Conservation (phyloP, 1,139 yeast genomes). For the Nakaseomyces uthaithaninus region DNA sequence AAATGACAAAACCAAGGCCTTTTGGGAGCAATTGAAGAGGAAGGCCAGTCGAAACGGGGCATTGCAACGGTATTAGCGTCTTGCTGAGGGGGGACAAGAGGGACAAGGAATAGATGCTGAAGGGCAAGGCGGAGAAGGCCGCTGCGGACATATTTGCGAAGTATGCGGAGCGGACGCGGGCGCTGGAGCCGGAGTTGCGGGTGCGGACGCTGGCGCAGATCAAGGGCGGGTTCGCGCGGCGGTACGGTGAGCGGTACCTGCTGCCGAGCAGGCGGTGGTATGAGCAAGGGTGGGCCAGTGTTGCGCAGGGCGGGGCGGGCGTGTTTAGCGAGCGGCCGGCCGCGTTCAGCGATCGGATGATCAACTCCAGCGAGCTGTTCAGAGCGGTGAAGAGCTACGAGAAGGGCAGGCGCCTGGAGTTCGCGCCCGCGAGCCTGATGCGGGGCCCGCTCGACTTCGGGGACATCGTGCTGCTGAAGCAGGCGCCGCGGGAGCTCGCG, state of each 20-base stretch:
- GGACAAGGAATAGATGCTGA: not conserved
- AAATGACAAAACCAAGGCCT: too few species aligned
- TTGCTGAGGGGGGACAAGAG: not conserved
- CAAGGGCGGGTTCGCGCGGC: constrained; percentile 14
- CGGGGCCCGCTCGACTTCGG: constrained; percentile 35
- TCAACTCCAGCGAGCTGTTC: constrained; percentile 9
- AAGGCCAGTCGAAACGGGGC: too few species aligned
- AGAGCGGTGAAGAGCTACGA: constrained; percentile 1
- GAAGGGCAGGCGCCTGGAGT: constrained; percentile 2
- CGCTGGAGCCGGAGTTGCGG: constrained; percentile 24
- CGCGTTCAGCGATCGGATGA: constrained; percentile 7
- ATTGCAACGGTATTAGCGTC: not conserved
- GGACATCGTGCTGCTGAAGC: constrained; percentile 39
- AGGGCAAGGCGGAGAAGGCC: not conserved
- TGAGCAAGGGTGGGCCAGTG: constrained; percentile 1
- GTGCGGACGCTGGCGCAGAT: constrained; percentile 22
- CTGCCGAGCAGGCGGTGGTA: constrained; percentile 26
- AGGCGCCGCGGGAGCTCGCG: constrained; percentile 34
- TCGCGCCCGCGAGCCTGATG: constrained; percentile 13
- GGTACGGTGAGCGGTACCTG: constrained; percentile 20
- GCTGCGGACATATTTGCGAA: constrained; percentile 3
- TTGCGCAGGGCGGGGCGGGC: constrained; percentile 5
- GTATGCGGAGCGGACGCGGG: constrained; percentile 21
- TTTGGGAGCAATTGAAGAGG: too few species aligned
- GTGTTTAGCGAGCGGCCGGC: not conserved